Evolutionary conservation across 2,329 filamentous ascomycete genomes (phyloP), one percentile per base, ranked within the genome.

Genomic region (Fusarium incarnatum): DNA sequence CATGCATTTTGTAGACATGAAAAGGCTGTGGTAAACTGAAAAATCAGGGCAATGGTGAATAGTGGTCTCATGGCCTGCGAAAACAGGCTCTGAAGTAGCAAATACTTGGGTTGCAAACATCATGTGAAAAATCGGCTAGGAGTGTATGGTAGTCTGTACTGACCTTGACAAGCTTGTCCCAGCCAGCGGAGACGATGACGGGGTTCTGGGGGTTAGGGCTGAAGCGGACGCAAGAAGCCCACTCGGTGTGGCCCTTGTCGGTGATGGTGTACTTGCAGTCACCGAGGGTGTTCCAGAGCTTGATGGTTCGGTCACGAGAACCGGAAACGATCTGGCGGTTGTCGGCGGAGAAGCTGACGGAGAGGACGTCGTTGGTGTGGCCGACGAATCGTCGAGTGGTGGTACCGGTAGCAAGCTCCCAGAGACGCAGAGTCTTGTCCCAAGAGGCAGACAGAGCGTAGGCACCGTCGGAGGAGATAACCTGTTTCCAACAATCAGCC

Each of bases 241-340:
- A 99, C 86, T 99, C 96, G 85, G 94, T 94, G 90, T 99, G 96
- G 83, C 96, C 96, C 92, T 99, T 99, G 84, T 99, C 96, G 86
- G 94, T 97, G 89, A 99, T 98, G 88, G 95, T 99, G 92, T 91
- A 99, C 90, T 99, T 99, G 94, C 96, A 99, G 91, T 99, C 96
- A 86, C 96, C 96, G 76, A 99, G 94, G 79, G 96, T 99, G 90
- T 99, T 99, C 96, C 96, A 99, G 80, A 99, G 92, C 93, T 98
- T 99, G 90, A 99, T 98, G 81, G 93, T 94, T 84, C 94, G 92
- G 89, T 99, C 96, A 84, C 96, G 94, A 75, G 96, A 98, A 77
- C 94, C 96, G 76, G 96, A 98, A 80, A 98, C 96, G 85, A 99
- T 98, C 90, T 98, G 96, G 83, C 96, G 93, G 93, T 98, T 98